Conservation (phyloP, 345 rosid genomes). For the Camelina hispida region DNA sequence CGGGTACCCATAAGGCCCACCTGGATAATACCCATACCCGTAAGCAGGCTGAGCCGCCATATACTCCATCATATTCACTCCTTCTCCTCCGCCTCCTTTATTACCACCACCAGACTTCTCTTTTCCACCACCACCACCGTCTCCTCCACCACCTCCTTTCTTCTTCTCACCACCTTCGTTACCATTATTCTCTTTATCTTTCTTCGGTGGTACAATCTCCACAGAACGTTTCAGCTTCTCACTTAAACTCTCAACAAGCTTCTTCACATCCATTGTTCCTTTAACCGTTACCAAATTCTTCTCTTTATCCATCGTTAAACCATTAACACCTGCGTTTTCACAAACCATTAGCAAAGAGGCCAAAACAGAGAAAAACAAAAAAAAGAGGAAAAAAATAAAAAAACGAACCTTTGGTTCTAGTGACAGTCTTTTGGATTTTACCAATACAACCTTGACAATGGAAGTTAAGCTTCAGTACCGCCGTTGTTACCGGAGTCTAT, state of each 20-base stretch:
- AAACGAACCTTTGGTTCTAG: conserved; percentile 50
- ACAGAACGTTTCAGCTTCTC: conserved; percentile 65
- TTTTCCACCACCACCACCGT: conserved; percentile 45
- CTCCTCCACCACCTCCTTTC: conserved; percentile 28
- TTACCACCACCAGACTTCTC: conserved; percentile 29
- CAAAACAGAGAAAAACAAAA: neutral
- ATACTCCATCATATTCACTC: conserved; percentile 51
- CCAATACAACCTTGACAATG: conserved; percentile 72
- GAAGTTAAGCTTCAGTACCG: conserved; percentile 58
- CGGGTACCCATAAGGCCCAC: conserved; percentile 45
- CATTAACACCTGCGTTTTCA: conserved; percentile 56
- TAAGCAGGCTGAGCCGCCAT: conserved; percentile 51
- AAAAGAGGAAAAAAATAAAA: neutral
- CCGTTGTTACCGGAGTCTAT: conserved; percentile 67
- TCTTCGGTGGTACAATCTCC: conserved; percentile 74
- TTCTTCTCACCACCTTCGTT: conserved; percentile 38
- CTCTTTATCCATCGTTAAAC: conserved; percentile 53
- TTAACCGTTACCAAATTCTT: conserved; percentile 74
- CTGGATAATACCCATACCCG: conserved; percentile 40
- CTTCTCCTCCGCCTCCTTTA: conserved; percentile 47
- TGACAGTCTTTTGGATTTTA: conserved; percentile 56
- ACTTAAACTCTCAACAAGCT: conserved; percentile 48
- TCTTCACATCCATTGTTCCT: conserved; percentile 76
- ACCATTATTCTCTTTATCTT: conserved; percentile 47
- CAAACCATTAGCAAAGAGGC: too few relatives aligned